Evolutionary conservation across 441 rosid genomes (phyloP).

Genomic region (Rhodomyrtus psidioides): DNA sequence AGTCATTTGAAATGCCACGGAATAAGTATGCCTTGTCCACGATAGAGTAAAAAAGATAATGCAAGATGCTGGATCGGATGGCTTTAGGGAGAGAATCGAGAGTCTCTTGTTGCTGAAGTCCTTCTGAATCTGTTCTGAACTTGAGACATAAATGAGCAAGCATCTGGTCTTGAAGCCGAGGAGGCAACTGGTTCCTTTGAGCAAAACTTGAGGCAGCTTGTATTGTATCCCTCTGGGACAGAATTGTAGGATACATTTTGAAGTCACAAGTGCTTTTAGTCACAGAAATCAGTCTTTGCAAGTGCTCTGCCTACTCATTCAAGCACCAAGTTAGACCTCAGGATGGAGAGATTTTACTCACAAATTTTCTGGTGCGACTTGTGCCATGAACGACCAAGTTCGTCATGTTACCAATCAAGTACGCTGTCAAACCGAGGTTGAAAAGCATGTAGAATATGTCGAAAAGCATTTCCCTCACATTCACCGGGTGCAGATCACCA

Average conservation of each 20-base stretch:
- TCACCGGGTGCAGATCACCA: conserved; percentile 85
- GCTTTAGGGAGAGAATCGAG: conserved; percentile 39
- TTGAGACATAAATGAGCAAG: conserved; percentile 11
- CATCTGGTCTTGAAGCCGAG: conserved; percentile 11
- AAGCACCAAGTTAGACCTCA: not conserved
- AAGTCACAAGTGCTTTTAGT: not conserved
- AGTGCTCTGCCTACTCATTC: not conserved
- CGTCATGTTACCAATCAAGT: conserved; percentile 90
- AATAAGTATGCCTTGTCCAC: conserved; percentile 73
- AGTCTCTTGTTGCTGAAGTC: conserved; percentile 47
- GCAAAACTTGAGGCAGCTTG: conserved; percentile 9
- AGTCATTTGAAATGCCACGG: conserved; percentile 63
- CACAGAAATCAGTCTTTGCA: not conserved
- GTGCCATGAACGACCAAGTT: conserved; percentile 86
- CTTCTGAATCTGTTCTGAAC: not conserved
- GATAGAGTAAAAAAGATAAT: conserved; percentile 65
- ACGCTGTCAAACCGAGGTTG: conserved; percentile 71
- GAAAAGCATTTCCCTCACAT: conserved; percentile 69
- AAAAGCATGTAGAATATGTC: conserved; percentile 80
- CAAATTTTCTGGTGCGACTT: conserved; percentile 80
- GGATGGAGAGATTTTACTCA: conserved; percentile 21
- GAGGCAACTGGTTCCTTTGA: conserved; percentile 4
- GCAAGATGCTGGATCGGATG: conserved; percentile 75
- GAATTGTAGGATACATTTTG: not conserved
- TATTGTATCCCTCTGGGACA: conserved; percentile 5